These are phyloP conservation scores for Coemansia biformis DNA, from an alignment of 192 early-diverging fungal genomes.

Conservation along the genomic window DNA sequence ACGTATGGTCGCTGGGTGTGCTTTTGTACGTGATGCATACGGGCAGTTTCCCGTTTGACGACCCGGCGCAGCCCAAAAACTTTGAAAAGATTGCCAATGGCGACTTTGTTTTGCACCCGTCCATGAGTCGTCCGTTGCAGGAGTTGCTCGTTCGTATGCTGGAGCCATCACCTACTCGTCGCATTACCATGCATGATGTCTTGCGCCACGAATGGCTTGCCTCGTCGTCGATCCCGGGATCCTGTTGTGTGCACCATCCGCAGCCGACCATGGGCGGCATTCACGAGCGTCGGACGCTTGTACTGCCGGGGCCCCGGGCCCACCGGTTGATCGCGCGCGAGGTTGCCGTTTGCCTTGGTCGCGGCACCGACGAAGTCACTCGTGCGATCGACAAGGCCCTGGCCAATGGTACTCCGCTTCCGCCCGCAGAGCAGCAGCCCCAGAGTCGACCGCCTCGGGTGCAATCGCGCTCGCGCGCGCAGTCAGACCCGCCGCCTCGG, in stretches of 20 bases:
- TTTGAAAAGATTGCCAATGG: conserved; percentile 56
- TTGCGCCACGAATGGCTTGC: conserved; percentile 37
- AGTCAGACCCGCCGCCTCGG: neutral
- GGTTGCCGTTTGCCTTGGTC: conserved; percentile 38
- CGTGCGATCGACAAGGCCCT: conserved; percentile 25
- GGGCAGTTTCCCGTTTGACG: conserved; percentile 61
- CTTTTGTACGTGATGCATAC: conserved; percentile 79
- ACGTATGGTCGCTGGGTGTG: conserved; percentile 93
- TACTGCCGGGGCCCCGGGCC: conserved; percentile 23
- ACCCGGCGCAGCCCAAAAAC: conserved; percentile 44
- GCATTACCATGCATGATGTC: conserved; percentile 30
- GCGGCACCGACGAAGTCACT: conserved; percentile 26
- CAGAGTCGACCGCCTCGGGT: neutral
- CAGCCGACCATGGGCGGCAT: conserved; percentile 4
- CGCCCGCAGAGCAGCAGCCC: neutral
- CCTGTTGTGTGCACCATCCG: conserved; percentile 19
- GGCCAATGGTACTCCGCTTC: conserved; percentile 10
- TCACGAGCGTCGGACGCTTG: conserved; percentile 23
- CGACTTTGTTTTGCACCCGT: conserved; percentile 43
- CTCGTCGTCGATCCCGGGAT: conserved; percentile 6
- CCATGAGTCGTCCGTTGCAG: conserved; percentile 34
- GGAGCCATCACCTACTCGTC: conserved; percentile 27
- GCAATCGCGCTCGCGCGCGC: no score
- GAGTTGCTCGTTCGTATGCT: conserved; percentile 49
- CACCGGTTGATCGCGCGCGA: conserved; percentile 26